Conservation (phyloP, 768 basidiomycete species). For the Leccinum barrowsii region DNA sequence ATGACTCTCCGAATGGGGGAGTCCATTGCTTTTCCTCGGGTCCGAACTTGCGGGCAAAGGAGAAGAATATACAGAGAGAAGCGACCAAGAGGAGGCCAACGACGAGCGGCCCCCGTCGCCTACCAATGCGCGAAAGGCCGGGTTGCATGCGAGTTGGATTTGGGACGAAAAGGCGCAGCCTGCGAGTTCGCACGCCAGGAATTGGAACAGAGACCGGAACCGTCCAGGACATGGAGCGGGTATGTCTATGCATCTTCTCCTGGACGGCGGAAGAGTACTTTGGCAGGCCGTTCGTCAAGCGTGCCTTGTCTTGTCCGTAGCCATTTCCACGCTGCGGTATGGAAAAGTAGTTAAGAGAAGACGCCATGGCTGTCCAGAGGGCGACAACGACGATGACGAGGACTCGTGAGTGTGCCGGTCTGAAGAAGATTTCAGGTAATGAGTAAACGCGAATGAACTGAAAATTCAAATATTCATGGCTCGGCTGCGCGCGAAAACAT, state of each 20-base stretch:
- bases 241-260: slow-evolving; percentile 58
- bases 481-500: slow-evolving; percentile 22
- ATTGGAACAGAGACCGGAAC: slow-evolving; percentile 56
- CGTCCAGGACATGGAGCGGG: slow-evolving; percentile 51
- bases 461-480: slow-evolving; percentile 15
- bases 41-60: slow-evolving; percentile 58
- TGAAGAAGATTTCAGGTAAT: slow-evolving; percentile 13
- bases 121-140: slow-evolving; percentile 53
- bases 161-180: slow-evolving; percentile 54
- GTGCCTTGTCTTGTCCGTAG: slow-evolving; percentile 38
- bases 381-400: slow-evolving; percentile 13
- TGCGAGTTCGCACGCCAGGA: slow-evolving; percentile 54
- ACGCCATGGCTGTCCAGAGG: slow-evolving; percentile 35
- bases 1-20: slow-evolving; percentile 52
- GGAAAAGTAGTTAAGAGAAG: slow-evolving; percentile 47
- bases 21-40: slow-evolving; percentile 64
- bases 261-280: slow-evolving; percentile 55
- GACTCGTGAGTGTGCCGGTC: slow-evolving; percentile 18
- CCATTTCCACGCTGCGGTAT: slow-evolving; percentile 45
- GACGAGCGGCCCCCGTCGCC: slow-evolving; percentile 52
- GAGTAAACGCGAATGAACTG: slow-evolving; percentile 1
- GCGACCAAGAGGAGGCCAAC: slow-evolving; percentile 46
- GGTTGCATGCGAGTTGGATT: slow-evolving; percentile 62
- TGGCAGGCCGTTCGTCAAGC: slow-evolving; percentile 42
- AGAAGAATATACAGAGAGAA: slow-evolving; percentile 53